Evolutionary conservation across 495 filamentous ascomycete species (phyloP).

Genomic region (Aspergillus conjunctus): DNA sequence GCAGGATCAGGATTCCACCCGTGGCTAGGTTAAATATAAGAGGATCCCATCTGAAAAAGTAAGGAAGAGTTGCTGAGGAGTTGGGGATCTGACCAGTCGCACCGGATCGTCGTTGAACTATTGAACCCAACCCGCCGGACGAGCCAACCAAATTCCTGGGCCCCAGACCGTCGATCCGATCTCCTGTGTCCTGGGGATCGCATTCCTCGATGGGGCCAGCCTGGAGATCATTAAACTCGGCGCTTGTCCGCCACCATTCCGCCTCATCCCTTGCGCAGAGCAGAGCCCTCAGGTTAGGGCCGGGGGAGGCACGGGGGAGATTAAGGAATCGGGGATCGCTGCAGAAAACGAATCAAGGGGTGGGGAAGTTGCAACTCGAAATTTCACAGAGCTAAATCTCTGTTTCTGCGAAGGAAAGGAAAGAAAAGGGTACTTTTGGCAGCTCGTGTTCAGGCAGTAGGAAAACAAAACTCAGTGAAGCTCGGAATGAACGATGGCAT

Average conservation of each 20-base stretch:
- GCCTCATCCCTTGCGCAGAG: background rate
- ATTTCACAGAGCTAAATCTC: no score
- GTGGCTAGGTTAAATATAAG: background rate
- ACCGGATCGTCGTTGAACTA: background rate
- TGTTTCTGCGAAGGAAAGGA: background rate
- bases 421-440: background rate
- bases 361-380: no score
- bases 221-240: background rate
- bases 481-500: no score
- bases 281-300: background rate
- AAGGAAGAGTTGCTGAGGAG: no score
- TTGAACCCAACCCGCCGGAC: background rate
- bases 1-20: background rate
- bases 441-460: background rate
- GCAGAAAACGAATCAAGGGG: background rate
- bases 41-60: no score
- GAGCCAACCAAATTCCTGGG: background rate
- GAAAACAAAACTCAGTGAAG: no score
- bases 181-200: no score
- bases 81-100: conserved; percentile 4
- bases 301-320: background rate
- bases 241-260: no score
- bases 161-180: background rate
- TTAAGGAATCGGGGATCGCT: background rate
- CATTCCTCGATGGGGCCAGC: background rate